Percentiles rank a stretch among this genome's conserved stretches.
Evolutionary conservation across 2,329 filamentous ascomycete species (phyloP).

Genomic region (Seiridium cupressi): DNA sequence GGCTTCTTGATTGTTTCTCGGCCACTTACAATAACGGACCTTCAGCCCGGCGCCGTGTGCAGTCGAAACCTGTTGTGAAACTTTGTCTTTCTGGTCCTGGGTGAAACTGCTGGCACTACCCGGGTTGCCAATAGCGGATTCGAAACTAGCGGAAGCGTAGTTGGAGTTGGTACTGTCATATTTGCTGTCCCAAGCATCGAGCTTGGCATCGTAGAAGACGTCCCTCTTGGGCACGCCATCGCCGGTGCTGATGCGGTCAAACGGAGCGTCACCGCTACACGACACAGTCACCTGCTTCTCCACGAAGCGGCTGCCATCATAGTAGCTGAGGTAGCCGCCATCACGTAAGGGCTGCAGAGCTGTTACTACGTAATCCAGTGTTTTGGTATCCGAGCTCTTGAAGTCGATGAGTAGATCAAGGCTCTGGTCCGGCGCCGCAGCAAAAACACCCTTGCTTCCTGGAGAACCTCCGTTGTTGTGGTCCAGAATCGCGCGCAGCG

Average conservation of each 20-base stretch:
- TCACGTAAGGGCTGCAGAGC: conserved; percentile 25
- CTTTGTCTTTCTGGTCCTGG: conserved; percentile 14
- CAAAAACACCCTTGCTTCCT: conserved; percentile 15
- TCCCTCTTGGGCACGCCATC: conserved; percentile 22
- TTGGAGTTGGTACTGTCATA: conserved; percentile 23
- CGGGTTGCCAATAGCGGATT: conserved; percentile 19
- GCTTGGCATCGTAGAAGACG: conserved; percentile 25
- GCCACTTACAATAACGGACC: conserved; percentile 27
- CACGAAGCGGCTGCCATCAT: conserved; percentile 19
- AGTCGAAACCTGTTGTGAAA: conserved; percentile 16
- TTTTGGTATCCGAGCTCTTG: conserved; percentile 21
- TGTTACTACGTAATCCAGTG: conserved; percentile 23
- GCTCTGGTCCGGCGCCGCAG: conserved; percentile 17
- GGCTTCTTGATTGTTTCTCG: not conserved
- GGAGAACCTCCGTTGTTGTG: conserved; percentile 22
- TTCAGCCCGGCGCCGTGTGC: conserved; percentile 23
- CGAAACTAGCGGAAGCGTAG: conserved; percentile 25
- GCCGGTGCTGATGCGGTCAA: conserved; percentile 20
- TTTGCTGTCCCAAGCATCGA: conserved; percentile 15
- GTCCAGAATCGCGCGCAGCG: conserved; percentile 22
- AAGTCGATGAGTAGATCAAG: conserved; percentile 26
- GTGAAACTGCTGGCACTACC: conserved; percentile 13
- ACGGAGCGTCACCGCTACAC: conserved; percentile 24
- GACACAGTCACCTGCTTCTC: conserved; percentile 23
- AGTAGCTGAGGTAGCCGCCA: conserved; percentile 23